A percentile compares a stretch with the other conserved stretches of the same genome.
Conservation (phyloP, 1,284 basidiomycete genomes). For the Heterobasidion parviporum region DNA sequence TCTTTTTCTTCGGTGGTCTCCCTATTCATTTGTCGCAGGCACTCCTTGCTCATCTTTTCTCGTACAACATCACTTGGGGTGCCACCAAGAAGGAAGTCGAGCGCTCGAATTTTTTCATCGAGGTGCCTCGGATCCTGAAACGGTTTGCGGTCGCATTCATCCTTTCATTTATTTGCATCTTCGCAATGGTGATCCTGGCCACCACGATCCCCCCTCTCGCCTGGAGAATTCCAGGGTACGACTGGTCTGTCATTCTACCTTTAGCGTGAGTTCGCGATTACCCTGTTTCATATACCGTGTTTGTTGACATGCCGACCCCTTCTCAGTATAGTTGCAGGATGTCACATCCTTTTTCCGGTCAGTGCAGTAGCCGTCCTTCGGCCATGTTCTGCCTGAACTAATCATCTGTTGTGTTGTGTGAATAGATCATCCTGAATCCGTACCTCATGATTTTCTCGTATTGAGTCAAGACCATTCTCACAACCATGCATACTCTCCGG, state of each 20-base stretch:
- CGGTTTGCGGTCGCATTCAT: conserved; percentile 62
- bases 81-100: conserved; percentile 78
- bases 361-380: conserved; percentile 14
- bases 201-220: conserved; percentile 42
- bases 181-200: conserved; percentile 47
- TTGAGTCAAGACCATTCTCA: conserved; percentile 17
- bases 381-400: conserved; percentile 1
- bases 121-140: conserved; percentile 74
- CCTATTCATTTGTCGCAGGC: conserved; percentile 68
- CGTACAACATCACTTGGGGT: conserved; percentile 79
- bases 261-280: conserved; percentile 37
- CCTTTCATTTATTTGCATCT: conserved; percentile 39
- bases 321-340: conserved; percentile 45
- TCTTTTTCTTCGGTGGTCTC: conserved; percentile 81
- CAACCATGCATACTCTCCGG: neutral
- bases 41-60: conserved; percentile 74
- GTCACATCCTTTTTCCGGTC: conserved; percentile 66
- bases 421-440: conserved; percentile 65
- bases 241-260: conserved; percentile 67
- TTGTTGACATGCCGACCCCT: conserved; percentile 2
- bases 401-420: neutral
- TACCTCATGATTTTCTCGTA: conserved; percentile 69
- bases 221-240: conserved; percentile 52
- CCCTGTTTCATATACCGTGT: conserved; percentile 1
- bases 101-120: conserved; percentile 81